phyloP scores from a whole-genome alignment of 2,329 filamentous ascomycete genomes.

The Akanthomyces dipterigenus region DNA sequence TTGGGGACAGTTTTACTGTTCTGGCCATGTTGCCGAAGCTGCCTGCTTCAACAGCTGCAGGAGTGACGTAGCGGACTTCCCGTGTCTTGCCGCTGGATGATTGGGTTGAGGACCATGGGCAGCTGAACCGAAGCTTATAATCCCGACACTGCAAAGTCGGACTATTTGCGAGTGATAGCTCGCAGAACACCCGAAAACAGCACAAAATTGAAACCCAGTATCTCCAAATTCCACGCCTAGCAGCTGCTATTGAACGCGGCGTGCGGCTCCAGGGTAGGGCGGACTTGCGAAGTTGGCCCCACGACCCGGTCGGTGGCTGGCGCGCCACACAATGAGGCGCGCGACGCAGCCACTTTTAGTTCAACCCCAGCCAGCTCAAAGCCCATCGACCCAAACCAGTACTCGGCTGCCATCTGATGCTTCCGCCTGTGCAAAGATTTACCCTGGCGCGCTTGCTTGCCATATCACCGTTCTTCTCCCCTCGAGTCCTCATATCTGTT shows the following conservation, averaged over 20 bases:
- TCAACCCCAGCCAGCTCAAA: background rate
- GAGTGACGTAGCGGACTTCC: background rate
- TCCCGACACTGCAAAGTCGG: background rate
- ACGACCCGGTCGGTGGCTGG: background rate
- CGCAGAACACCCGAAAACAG: background rate
- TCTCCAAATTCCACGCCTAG: slow-evolving; percentile 14
- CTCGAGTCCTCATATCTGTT: background rate
- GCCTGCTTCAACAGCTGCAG: background rate
- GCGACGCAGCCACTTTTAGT: background rate
- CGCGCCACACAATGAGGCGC: slow-evolving; percentile 6
- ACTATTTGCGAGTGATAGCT: background rate
- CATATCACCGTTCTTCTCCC: background rate
- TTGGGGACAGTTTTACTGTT: background rate
- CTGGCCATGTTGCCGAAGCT: background rate
- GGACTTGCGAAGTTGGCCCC: background rate
- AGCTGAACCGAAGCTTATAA: too few relatives aligned
- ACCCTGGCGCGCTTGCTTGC: background rate
- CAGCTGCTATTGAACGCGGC: background rate
- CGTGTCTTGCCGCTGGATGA: background rate
- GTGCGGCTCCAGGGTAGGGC: slow-evolving; percentile 6
- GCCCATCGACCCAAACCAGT: background rate
- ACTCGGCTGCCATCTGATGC: background rate
- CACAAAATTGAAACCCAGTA: background rate
- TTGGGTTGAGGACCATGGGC: too few relatives aligned
- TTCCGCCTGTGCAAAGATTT: slow-evolving; percentile 1